A percentile compares a stretch with the other conserved stretches of the same genome.
These are phyloP conservation scores for Colletotrichum siamense DNA, from an alignment of 2,329 filamentous ascomycete species.

Conservation along the genomic window DNA sequence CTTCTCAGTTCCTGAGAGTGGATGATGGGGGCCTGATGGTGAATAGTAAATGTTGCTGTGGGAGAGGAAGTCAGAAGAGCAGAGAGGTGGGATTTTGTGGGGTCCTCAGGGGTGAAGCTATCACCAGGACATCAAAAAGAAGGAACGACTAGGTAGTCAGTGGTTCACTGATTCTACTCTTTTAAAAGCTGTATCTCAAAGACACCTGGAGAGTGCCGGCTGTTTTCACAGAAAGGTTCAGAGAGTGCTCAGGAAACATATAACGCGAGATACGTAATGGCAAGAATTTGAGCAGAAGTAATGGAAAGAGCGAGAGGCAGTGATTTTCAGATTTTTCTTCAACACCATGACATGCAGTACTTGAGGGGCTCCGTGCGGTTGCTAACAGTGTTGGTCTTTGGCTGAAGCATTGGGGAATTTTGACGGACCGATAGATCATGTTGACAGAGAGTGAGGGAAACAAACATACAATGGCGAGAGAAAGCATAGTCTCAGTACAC, in stretches of 20 bases:
- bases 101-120: neutral
- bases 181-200: neutral
- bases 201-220: neutral
- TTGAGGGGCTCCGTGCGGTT: accelerated
- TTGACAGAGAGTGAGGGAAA: neutral
- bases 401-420: neutral
- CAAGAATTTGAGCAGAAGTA: neutral
- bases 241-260: neutral
- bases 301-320: neutral
- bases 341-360: neutral
- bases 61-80: neutral
- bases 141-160: neutral
- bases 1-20: neutral
- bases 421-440: neutral
- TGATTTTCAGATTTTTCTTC: neutral
- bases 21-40: neutral
- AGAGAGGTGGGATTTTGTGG: neutral
- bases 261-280: neutral
- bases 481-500: neutral
- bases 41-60: neutral
- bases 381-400: neutral
- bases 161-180: accelerated
- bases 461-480: neutral
- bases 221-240: neutral
- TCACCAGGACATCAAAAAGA: neutral